A percentile compares a stretch with the other conserved stretches of the same genome.
phyloP scores from a whole-genome alignment of 495 filamentous ascomycete genomes.

The Entonaema liquescens region DNA sequence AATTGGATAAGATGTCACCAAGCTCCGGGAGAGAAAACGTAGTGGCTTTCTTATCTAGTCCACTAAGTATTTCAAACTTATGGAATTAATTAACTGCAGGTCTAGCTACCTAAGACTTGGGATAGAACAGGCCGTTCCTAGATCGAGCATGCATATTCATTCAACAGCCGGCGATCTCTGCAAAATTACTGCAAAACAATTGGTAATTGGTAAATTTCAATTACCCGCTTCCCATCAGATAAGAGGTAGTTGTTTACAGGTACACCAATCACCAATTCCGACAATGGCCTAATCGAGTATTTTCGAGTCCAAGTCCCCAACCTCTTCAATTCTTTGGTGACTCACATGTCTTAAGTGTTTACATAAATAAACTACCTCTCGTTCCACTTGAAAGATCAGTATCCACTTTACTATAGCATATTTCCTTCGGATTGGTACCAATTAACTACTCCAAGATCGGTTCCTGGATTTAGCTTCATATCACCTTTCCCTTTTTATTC shows the following conservation, averaged over 20 bases:
- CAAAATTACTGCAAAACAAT: background rate
- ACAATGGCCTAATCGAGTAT: conserved; percentile 10
- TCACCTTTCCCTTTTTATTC: background rate
- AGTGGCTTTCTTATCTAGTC: background rate
- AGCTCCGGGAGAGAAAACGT: background rate
- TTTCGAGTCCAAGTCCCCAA: conserved; percentile 28
- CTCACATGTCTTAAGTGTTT: conserved; percentile 42
- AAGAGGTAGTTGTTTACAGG: background rate
- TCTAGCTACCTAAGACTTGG: background rate
- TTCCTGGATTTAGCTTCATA: conserved; percentile 35
- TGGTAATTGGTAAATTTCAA: conserved; percentile 8
- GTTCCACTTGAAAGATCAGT: conserved; percentile 8
- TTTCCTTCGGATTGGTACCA: too few species aligned
- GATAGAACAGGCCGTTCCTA: conserved; percentile 2
- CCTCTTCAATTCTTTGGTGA: conserved; percentile 44
- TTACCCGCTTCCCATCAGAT: background rate
- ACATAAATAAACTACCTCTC: conserved; percentile 23
- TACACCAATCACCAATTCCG: background rate
- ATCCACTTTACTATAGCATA: conserved; percentile 13
- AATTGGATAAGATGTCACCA: background rate
- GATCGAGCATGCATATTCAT: conserved; percentile 8
- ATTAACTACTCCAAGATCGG: conserved; percentile 21
- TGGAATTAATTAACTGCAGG: background rate
- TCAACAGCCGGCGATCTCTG: background rate
- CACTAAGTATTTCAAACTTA: background rate